Base-by-base conservation (phyloP, 2,329 filamentous ascomycete species). In the Fusarium lyarnte region DNA sequence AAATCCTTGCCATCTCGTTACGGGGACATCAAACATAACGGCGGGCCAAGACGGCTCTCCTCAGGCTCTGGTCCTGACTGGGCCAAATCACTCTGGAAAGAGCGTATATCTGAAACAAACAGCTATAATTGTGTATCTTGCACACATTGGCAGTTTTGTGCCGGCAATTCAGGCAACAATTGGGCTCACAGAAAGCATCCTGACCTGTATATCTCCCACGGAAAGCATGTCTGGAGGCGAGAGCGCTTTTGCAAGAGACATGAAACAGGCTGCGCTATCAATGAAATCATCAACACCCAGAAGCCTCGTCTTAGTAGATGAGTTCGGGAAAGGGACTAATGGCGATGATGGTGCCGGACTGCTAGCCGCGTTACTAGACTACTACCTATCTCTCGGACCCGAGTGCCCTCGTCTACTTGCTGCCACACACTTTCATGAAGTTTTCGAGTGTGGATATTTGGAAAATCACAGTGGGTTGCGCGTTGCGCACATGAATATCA, bases 71-170 rank as follows among this genome's bases (percentile, higher is more conserved):
- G 84, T 98, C 10, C 82, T 99, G 76, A 98, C 96, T 0, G 96
- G 96, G 0, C 95, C 96, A 8, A 99, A 99, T 76, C 97, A 96
- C 79, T 98, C 96, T 0, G 96, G 96, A 1, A 99, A 99, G 81
- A 98, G 94, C 75, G 90, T 98, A 1, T 98, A 97, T 81, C 87
- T 98, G 78, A 99, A 97, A 81, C 95, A 99, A 80, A 89, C 94
- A 36, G 96, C 95, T 8, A 84, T 98, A 54, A 96, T 97, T 65
- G 91, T 97, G 19, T 98, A 96, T 78, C 88, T 99, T 81, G 94
- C 96, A 1, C 96, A 99, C 78, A 89, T 97, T 58, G 96, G 96
- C 57, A 95, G 94, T 79, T 98, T 93, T 79, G 93, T 99, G 3
- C 95, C 96, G 2, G 95, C 95, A 3, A 87, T 91, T 21, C 84